These are phyloP conservation scores for Zangia roseola DNA, from an alignment of 768 basidiomycete genomes.

Conservation along the genomic window DNA sequence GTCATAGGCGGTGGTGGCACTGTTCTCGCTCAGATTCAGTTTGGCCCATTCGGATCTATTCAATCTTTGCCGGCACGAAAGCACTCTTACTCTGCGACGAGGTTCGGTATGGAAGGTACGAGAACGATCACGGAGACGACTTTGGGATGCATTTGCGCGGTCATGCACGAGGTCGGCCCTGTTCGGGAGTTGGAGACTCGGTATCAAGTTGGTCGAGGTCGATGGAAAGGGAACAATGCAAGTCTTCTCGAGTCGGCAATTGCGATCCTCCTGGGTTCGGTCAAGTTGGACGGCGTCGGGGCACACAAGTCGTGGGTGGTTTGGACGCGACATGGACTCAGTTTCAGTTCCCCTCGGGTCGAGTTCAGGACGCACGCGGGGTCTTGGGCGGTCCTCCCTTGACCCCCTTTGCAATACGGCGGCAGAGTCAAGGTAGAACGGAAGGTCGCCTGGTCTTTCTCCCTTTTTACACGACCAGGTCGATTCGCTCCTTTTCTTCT, in stretches of 20 bases:
- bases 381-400: too few species aligned
- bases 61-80: not conserved
- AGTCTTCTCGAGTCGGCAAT: not conserved
- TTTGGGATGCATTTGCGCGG: not conserved
- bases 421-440: too few species aligned
- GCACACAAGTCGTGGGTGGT: not conserved
- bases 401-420: too few species aligned
- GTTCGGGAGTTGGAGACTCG: not conserved
- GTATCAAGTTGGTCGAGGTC: not conserved
- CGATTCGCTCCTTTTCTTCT: too few species aligned
- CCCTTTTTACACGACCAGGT: too few species aligned
- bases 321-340: too few species aligned
- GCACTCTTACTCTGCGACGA: not conserved
- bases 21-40: not conserved
- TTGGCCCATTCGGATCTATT: not conserved
- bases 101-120: not conserved
- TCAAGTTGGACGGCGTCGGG: not conserved
- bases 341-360: too few species aligned
- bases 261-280: not conserved
- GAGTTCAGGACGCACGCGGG: too few species aligned
- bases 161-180: not conserved
- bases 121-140: not conserved
- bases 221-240: not conserved
- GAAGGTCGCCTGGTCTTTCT: too few species aligned
- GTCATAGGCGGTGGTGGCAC: constrained; percentile 3